These are phyloP conservation scores for Trichoderma atroviride DNA, from an alignment of 2,329 filamentous ascomycete species.

Conservation along the genomic window DNA sequence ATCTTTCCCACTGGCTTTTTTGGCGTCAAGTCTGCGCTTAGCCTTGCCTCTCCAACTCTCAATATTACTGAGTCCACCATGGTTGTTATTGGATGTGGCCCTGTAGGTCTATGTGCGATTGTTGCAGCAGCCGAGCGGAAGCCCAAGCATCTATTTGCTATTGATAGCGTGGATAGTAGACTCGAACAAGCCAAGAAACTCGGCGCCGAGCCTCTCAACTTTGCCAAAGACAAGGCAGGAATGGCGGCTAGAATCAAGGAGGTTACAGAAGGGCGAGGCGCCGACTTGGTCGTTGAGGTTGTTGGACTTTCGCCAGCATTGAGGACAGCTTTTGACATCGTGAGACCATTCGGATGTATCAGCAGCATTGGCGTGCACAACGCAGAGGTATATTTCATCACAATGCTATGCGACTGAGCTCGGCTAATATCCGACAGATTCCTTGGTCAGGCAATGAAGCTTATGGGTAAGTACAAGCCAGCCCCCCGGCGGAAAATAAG, in stretches of 20 bases:
- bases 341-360: slow-evolving; percentile 73
- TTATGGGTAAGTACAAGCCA: slow-evolving; percentile 49
- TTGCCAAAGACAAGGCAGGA: slow-evolving; percentile 65
- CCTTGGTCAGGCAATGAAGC: slow-evolving; percentile 68
- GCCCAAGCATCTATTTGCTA: slow-evolving; percentile 75
- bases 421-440: slow-evolving; percentile 48
- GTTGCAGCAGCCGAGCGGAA: slow-evolving; percentile 75
- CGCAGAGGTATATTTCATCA: slow-evolving; percentile 56
- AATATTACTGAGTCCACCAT: slow-evolving; percentile 61
- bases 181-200: slow-evolving; percentile 72
- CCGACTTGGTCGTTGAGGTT: slow-evolving; percentile 81
- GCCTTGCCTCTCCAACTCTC: slow-evolving; percentile 51
- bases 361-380: slow-evolving; percentile 78
- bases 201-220: slow-evolving; percentile 84
- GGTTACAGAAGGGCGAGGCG: slow-evolving; percentile 76
- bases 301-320: slow-evolving; percentile 71
- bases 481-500: neutral
- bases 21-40: slow-evolving; percentile 77
- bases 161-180: slow-evolving; percentile 76
- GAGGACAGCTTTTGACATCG: slow-evolving; percentile 69
- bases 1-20: slow-evolving; percentile 90
- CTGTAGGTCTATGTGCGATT: slow-evolving; percentile 81
- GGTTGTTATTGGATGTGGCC: slow-evolving; percentile 82
- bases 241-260: slow-evolving; percentile 71
- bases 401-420: neutral